Evolutionary conservation across 768 basidiomycete genomes (phyloP).

Genomic region (Trametes punicea): DNA sequence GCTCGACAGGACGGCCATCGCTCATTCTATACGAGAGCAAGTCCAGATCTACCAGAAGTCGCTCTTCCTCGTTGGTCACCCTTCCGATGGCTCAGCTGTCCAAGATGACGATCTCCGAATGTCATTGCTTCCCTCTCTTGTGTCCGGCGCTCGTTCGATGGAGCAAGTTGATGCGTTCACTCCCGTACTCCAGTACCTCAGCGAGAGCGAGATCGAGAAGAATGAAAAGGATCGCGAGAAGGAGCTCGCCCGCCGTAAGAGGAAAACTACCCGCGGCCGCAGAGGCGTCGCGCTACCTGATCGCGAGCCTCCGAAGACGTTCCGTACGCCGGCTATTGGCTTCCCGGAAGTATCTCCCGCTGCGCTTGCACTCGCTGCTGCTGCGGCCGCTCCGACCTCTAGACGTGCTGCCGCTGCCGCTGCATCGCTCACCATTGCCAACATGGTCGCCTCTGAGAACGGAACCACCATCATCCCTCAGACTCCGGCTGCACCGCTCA

Average conservation of each 20-base stretch:
- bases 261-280: slow-evolving; percentile 78
- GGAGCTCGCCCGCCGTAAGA: slow-evolving; percentile 80
- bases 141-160: slow-evolving; percentile 64
- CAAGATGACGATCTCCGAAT: slow-evolving; percentile 89
- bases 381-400: slow-evolving; percentile 64
- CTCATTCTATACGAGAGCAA: slow-evolving; percentile 95
- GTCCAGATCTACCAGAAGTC: slow-evolving; percentile 89
- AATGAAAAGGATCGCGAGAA: slow-evolving; percentile 93
- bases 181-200: slow-evolving; percentile 85
- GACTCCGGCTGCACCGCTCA: slow-evolving; percentile 40
- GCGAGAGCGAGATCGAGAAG: slow-evolving; percentile 83
- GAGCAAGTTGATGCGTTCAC: slow-evolving; percentile 81
- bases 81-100: slow-evolving; percentile 71
- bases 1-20: slow-evolving; percentile 76
- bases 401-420: slow-evolving; percentile 85
- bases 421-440: slow-evolving; percentile 80
- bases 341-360: slow-evolving; percentile 78
- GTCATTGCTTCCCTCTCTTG: slow-evolving; percentile 83
- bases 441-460: slow-evolving; percentile 91
- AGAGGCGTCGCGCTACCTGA: slow-evolving; percentile 85
- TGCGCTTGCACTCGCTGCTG: slow-evolving; percentile 60
- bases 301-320: slow-evolving; percentile 88
- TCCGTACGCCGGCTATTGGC: slow-evolving; percentile 83
- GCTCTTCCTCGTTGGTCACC: slow-evolving; percentile 85
- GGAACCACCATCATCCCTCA: slow-evolving; percentile 53